Evolutionary conservation across 1,284 basidiomycete genomes (phyloP), one percentile per base, ranked within the genome.

Genomic region (Marasmius tenuissimus): DNA sequence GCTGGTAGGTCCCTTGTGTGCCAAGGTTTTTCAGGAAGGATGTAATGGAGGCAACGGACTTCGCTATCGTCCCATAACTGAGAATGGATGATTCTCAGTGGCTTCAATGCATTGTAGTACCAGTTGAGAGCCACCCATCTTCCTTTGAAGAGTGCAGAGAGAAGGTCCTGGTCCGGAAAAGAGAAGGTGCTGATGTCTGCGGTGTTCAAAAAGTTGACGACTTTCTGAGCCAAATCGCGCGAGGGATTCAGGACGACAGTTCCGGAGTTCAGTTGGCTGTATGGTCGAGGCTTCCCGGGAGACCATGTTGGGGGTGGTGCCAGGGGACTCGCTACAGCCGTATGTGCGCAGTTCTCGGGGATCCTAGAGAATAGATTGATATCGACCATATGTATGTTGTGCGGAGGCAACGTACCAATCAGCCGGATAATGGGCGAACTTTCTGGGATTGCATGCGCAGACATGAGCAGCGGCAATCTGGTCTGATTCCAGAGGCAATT

Each of bases 131-230:
- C 86, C 60, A 78, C 84, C 88, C 88, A 93, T 68, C 76, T 89
- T 14, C 89, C 91, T 57, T 80, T 75, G 79, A 96, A 98, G 70
- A 88, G 86, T 38, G 85, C 85, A 1, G 94, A 85, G 37, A 98
- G 85, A 27, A 97, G 83, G 70, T 98, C 96, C 75, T 98, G 96
- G 73, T 98, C 96, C 1, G 95, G 89, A 74, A 98, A 98, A 45
- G 81, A 81, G 76, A 90, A 96, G 0, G 81, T 81, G 4, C 85
- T 68, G 14, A 97, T 81, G 6, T 85, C 81, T 4, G 90, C 86
- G 33, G 89, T 89, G 1, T 80, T 72, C 57, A 98, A 84, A 73
- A 85, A 86, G 45, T 85, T 68, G 20, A 81, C 76, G 63, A 97
- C 82, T 14, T 71, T 70, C 9, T 78, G 64, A 61, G 85, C 81